A percentile compares a stretch with the other conserved stretches of the same genome.
Conservation (phyloP, 2,329 filamentous ascomycete species). For the Sporothrix curviconia region DNA sequence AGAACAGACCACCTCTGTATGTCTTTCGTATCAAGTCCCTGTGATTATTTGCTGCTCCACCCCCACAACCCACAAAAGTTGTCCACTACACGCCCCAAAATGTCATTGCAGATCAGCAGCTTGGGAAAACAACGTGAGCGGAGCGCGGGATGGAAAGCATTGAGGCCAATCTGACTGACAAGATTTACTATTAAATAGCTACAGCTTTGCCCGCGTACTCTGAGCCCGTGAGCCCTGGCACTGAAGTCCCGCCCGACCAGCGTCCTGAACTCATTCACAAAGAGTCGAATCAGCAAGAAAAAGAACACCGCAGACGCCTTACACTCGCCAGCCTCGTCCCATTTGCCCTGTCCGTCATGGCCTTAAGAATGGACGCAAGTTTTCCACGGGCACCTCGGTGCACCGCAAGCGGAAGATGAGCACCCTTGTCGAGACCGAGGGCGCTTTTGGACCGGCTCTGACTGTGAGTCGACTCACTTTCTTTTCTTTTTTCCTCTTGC, state of each 20-base stretch:
- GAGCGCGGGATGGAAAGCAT: neutral
- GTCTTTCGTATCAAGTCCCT: neutral
- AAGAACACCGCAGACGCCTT: too few relatives aligned
- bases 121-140: neutral
- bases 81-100: neutral
- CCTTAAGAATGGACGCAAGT: conserved; percentile 29
- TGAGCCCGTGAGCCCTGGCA: neutral
- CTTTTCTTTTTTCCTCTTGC: neutral
- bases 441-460: conserved; percentile 39
- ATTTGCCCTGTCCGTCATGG: conserved; percentile 7
- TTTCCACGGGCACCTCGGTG: conserved; percentile 39
- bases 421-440: conserved; percentile 36
- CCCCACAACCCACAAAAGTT: conserved; percentile 23
- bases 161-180: neutral
- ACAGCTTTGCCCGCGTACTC: neutral
- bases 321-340: too few relatives aligned
- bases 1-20: conserved; percentile 1
- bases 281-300: neutral
- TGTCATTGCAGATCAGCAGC: neutral
- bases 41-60: conserved; percentile 22
- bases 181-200: too few relatives aligned
- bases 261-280: neutral
- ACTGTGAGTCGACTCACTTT: conserved; percentile 32
- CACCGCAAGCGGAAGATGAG: conserved; percentile 43
- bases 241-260: neutral